Evolutionary conservation across 176 grass and related monocot species (phyloP), one percentile per base, ranked within the genome.

Genomic region (Triticum timopheevii): DNA sequence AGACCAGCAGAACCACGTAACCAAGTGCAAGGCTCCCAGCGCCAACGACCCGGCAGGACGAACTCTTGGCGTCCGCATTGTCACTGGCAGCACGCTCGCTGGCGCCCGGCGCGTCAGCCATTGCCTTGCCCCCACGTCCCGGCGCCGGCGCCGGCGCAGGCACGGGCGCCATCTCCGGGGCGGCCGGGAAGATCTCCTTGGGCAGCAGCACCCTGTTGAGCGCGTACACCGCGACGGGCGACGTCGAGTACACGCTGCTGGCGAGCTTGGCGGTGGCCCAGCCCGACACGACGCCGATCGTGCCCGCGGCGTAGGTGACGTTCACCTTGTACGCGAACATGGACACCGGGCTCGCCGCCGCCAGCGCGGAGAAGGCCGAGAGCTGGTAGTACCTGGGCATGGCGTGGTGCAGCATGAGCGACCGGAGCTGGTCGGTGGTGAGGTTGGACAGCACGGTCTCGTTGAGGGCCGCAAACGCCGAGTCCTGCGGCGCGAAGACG

Each of bases 321-420:
- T 94, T 87, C 50, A 89, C 34, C 3, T 72, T 65, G 82, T 89
- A 91, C 70, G 84, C 84, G 59, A 76, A 74, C 78, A 85, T 91
- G 63, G 80, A 28, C 6, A 87, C 84, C 1, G 87, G 84, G 40
- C 85, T 68, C 76, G 80, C 58, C 13, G 10, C 45, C 4, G 86
- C 90, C 10, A 94, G 89, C 77, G 16, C 56, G 3, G 49, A 27
- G 92, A 94, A 94, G 2, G 90, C 50, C 22, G 92, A 84, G 8
- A 94, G 87, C 31, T 59, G 85, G 80, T 70, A 62, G 89, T 73
- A 94, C 16, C 10, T 64, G 5, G 92, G 84, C 63, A 27, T 30
- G 42, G 63, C 86, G 61, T 94, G 89, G 89, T 83, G 84, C 54
- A 91, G 87, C 77, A 91, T 79, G 1, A 94, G 92, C 81, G 71